These are phyloP conservation scores for Monosporascus sp. DNA, from an alignment of 2,329 filamentous ascomycete species.

Conservation along the genomic window DNA sequence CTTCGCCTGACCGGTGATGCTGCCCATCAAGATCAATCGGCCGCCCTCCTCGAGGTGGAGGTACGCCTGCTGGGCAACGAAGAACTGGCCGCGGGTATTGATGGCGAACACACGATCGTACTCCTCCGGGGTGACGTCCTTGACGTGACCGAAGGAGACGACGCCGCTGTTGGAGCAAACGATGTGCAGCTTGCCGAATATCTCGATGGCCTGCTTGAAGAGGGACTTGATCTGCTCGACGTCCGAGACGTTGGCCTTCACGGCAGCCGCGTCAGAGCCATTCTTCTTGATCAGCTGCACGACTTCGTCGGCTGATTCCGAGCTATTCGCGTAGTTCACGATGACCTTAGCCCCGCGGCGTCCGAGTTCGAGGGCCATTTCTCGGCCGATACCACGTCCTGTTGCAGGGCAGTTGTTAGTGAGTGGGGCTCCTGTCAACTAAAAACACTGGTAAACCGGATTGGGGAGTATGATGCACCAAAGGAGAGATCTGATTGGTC, in stretches of 20 bases:
- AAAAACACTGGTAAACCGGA: constrained; percentile 4
- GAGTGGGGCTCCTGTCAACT: neutral
- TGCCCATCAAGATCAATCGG: constrained; percentile 68
- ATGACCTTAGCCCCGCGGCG: constrained; percentile 60
- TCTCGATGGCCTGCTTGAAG: constrained; percentile 56
- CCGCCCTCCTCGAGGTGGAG: constrained; percentile 64
- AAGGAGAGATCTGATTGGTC: constrained; percentile 6
- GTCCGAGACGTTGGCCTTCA: constrained; percentile 64
- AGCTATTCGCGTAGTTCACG: constrained; percentile 64
- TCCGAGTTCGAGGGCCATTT: constrained; percentile 62
- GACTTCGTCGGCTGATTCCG: constrained; percentile 58
- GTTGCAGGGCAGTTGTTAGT: constrained; percentile 6
- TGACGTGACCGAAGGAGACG: constrained; percentile 62
- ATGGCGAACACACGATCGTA: constrained; percentile 66
- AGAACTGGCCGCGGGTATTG: constrained; percentile 67
- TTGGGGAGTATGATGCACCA: neutral
- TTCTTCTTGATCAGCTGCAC: constrained; percentile 60
- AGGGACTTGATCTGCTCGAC: constrained; percentile 57
- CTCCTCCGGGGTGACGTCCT: constrained; percentile 65
- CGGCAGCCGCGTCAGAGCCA: constrained; percentile 56
- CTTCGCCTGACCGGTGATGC: constrained; percentile 62
- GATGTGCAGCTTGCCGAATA: constrained; percentile 65
- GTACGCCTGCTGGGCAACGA: constrained; percentile 66
- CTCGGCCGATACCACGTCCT: constrained; percentile 61
- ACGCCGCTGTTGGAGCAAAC: constrained; percentile 67